Evolutionary conservation across 306 rosid genomes (phyloP).

Genomic region (Dryas drummondii): DNA sequence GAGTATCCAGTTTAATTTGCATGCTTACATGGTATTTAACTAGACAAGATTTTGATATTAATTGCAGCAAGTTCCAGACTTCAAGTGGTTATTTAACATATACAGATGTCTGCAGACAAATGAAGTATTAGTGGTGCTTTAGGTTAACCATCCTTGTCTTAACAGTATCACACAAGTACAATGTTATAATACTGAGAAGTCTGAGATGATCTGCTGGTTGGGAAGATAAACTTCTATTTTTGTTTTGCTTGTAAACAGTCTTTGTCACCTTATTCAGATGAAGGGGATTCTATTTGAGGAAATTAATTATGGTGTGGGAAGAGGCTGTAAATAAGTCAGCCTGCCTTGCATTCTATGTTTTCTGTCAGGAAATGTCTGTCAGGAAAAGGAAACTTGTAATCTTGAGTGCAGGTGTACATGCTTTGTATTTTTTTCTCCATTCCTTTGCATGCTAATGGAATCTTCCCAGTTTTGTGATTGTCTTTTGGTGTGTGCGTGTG

Average conservation of each 20-base stretch:
- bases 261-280: not conserved
- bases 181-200: not conserved
- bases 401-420: not conserved
- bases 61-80: not conserved
- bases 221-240: not conserved
- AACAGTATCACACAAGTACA: not conserved
- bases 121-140: not conserved
- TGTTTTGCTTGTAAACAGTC: not conserved
- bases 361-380: too few relatives aligned
- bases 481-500: not conserved
- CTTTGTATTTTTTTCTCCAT: too few relatives aligned
- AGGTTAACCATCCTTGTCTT: not conserved
- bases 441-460: not conserved
- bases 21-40: not conserved
- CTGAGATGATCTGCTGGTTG: not conserved
- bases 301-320: not conserved
- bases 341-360: not conserved
- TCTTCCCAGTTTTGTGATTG: not conserved
- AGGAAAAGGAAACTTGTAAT: too few relatives aligned
- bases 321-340: not conserved
- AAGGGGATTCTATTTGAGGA: not conserved
- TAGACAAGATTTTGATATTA: not conserved
- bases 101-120: not conserved
- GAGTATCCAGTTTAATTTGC: constrained; percentile 5
- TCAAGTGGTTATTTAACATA: not conserved